Conservation (phyloP, 805 yeast species). For the Kluyveromyces lactis region DNA sequence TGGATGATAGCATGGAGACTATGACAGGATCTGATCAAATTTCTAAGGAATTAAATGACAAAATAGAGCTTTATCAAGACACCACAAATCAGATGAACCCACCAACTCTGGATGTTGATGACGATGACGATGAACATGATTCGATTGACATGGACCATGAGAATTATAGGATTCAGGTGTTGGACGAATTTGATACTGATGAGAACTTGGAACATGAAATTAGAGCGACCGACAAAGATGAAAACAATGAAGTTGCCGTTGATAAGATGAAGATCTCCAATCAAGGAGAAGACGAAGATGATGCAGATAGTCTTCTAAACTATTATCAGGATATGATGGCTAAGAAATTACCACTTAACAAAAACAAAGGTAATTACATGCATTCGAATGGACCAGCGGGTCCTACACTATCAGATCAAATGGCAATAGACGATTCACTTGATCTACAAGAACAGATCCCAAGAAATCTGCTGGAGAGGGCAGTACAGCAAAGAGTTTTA, state of each 20-base stretch:
- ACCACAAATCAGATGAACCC: neutral
- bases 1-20: conserved; percentile 5
- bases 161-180: conserved; percentile 2
- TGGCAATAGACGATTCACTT: conserved; percentile 18
- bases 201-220: conserved; percentile 4
- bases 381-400: conserved; percentile 2
- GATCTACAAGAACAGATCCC: conserved; percentile 14
- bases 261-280: neutral
- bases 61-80: neutral
- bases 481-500: neutral
- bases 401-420: conserved; percentile 11
- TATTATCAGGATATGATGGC: conserved; percentile 4
- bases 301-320: conserved; percentile 3
- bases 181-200: conserved; percentile 1
- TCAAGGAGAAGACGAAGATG: conserved; percentile 3
- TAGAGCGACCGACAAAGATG: neutral
- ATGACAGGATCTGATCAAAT: conserved; percentile 2
- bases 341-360: neutral
- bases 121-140: neutral
- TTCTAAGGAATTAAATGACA: conserved; percentile 1
- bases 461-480: conserved; percentile 13
- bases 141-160: neutral
- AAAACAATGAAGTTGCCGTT: neutral
- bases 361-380: neutral
- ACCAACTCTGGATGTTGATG: neutral